Percentiles rank a stretch among this genome's conserved stretches.
phyloP scores from a whole-genome alignment of 129 eudicot species.

The Escallonia herrerae region DNA sequence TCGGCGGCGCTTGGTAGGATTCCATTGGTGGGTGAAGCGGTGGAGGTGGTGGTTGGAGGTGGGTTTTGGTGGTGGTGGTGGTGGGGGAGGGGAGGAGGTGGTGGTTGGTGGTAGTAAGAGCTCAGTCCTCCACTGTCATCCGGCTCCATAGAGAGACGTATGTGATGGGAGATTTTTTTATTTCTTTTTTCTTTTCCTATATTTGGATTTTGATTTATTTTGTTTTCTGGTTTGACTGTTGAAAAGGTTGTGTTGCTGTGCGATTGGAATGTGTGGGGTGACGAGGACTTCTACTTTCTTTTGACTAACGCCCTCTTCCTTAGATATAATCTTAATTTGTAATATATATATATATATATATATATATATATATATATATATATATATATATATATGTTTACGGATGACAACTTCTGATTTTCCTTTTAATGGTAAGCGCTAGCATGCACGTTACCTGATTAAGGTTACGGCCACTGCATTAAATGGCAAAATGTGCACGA shows the following conservation, averaged over 20 bases:
- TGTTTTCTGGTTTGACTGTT: not conserved
- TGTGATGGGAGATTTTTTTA: constrained; percentile 2
- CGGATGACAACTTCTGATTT: no score
- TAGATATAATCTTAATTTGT: no score
- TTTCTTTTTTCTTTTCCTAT: not conserved
- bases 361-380: no score
- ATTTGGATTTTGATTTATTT: constrained; percentile 2
- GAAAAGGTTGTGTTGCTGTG: no score
- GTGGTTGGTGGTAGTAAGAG: constrained; percentile 55
- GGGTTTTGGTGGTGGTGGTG: constrained; percentile 16
- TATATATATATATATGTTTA: no score
- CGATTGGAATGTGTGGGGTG: not conserved
- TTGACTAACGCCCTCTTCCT: no score
- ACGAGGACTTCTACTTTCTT: no score
- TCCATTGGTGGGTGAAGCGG: constrained; percentile 44
- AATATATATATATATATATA: no score
- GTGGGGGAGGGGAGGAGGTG: constrained; percentile 27
- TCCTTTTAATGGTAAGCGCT: no score
- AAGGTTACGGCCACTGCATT: no score
- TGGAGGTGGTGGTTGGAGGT: constrained; percentile 29
- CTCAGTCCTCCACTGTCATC: constrained; percentile 74
- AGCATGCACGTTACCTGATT: no score
- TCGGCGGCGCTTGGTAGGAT: constrained; percentile 27
- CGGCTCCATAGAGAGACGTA: constrained; percentile 48
- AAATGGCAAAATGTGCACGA: no score